Base-by-base conservation (phyloP, 106 monocot genomes). In the Amphibolis antarctica region DNA sequence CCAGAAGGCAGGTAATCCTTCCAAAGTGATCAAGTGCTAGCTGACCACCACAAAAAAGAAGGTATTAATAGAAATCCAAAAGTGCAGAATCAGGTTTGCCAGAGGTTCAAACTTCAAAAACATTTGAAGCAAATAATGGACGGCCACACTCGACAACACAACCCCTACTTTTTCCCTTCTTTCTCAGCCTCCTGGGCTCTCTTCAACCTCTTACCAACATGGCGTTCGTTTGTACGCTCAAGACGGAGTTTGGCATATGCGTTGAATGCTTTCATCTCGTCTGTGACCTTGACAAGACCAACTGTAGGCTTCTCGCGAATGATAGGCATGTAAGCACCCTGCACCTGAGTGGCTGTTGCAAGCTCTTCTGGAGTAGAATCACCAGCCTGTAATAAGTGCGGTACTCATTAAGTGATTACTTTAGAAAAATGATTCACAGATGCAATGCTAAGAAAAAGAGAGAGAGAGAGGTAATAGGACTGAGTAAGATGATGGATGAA, bases 141-240 rank as follows among this genome's bases (percentile, higher is more conserved):
- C 7, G 22, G 22, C 49, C 50, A 53, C 53, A 10, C 23, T 23
- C 0, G n/a, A 19, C 12, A 58, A 17, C n/a, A 17, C 6, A 30
- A n/a, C n/a, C n/a, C n/a, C 64, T 74, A 85, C 73, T 86, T 86
- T 70, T 86, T 82, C 30, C 79, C 82, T 42, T 86, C 82, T 74
- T 86, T 86, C 71, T 82, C 86, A 0, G 86, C 82, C 74, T 82
- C 86, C 3, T 79, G 82, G 47, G 82, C 82, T 74, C 74, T 86
- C 79, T 82, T 86, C 76, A 86, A 42, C 65, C 82, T 82, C 15
- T 66, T 64, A 55, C 86, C 86, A 3, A 74, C 64, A 28, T 82
- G 86, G 29, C 74, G 76, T 25, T 76, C n/a, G 69, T 86, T 86
- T 67, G 74, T 86, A 44, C 77, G 54, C 61, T 86, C 86, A 0